Evolutionary conservation across 2,329 filamentous ascomycete species (phyloP).

Genomic region (Xylariomycetidae sp.): DNA sequence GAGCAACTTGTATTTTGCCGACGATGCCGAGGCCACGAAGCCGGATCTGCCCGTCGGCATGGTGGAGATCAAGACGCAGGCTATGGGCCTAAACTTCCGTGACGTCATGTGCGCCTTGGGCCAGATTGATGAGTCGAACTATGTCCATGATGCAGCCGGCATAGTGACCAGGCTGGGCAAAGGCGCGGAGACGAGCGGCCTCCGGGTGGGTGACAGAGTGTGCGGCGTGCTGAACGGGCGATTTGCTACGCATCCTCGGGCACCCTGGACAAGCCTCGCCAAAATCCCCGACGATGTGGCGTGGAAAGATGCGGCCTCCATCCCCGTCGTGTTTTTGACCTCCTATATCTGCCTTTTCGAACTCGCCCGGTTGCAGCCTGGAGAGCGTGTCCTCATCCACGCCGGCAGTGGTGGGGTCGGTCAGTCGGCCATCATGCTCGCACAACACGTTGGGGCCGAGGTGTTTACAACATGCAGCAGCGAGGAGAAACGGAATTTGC

Average conservation of each 20-base stretch:
- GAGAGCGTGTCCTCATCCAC: conserved; percentile 35
- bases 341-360: conserved; percentile 35
- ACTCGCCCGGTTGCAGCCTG: conserved; percentile 30
- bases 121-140: conserved; percentile 14
- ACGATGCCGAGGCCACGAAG: conserved; percentile 25
- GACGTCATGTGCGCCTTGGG: conserved; percentile 4
- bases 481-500: conserved; percentile 32
- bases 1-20: conserved; percentile 20
- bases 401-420: conserved; percentile 33
- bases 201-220: conserved; percentile 31
- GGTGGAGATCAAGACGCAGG: conserved; percentile 24
- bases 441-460: conserved; percentile 31
- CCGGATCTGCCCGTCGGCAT: conserved; percentile 26
- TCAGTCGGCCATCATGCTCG: conserved; percentile 33
- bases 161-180: conserved; percentile 1
- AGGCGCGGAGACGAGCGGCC: conserved; percentile 7
- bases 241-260: conserved; percentile 29
- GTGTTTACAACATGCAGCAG: conserved; percentile 38
- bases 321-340: conserved; percentile 35
- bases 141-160: conserved; percentile 35
- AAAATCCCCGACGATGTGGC: conserved; percentile 31
- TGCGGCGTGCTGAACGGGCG: conserved; percentile 28
- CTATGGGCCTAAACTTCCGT: conserved; percentile 8
- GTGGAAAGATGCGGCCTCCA: conserved; percentile 32
- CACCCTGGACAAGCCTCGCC: conserved; percentile 26